Percentiles rank a stretch among this genome's conserved stretches.
These are phyloP conservation scores for Fragaria ananassa DNA, from an alignment of 306 rosid species.

Conservation along the genomic window DNA sequence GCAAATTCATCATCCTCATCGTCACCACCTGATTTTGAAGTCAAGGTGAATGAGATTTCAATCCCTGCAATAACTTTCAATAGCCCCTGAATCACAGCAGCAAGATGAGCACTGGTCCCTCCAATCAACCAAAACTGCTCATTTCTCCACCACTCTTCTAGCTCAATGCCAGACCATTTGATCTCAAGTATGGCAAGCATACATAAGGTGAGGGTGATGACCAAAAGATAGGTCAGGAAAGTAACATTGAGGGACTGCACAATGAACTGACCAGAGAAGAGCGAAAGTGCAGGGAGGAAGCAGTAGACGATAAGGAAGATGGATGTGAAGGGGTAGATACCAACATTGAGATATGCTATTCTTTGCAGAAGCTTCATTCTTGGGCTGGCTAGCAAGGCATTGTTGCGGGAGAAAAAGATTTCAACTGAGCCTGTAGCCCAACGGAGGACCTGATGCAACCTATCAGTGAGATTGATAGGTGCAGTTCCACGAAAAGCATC, in stretches of 20 bases:
- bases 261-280: slow-evolving; percentile 93
- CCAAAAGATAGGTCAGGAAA: slow-evolving; percentile 71
- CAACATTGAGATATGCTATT: slow-evolving; percentile 91
- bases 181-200: slow-evolving; percentile 91
- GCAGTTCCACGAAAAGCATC: slow-evolving; percentile 98
- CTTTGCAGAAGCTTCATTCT: slow-evolving; percentile 83
- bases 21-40: slow-evolving; percentile 87
- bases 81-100: slow-evolving; percentile 92
- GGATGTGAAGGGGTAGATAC: slow-evolving; percentile 92
- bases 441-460: slow-evolving; percentile 90
- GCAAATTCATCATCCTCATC: slow-evolving; percentile 82
- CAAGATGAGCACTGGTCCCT: slow-evolving; percentile 95
- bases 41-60: slow-evolving; percentile 90
- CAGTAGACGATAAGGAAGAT: slow-evolving; percentile 92
- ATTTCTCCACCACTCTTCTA: slow-evolving; percentile 99
- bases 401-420: slow-evolving; percentile 93
- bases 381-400: slow-evolving; percentile 80
- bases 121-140: slow-evolving; percentile 98
- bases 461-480: slow-evolving; percentile 89
- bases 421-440: slow-evolving; percentile 99
- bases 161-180: slow-evolving; percentile 88
- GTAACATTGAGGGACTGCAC: slow-evolving; percentile 83
- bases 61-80: slow-evolving; percentile 89
- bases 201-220: slow-evolving; percentile 65
- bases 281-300: slow-evolving; percentile 95